Base-by-base conservation (phyloP, 306 rosid species). In the Elaeagnus macrophylla region DNA sequence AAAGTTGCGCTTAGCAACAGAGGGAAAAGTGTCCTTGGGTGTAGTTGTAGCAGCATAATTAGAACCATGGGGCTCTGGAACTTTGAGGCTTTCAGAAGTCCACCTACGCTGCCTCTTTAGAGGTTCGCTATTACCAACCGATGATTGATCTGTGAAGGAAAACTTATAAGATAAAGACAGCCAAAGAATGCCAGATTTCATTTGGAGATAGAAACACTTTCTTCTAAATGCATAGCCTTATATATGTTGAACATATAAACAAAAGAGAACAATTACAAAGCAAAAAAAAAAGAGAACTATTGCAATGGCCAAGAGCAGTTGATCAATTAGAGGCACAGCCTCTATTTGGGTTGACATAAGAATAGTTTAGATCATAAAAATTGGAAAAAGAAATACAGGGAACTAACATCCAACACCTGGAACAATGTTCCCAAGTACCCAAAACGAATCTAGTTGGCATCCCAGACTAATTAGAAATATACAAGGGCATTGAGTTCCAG, bases 31-130 rank as follows among this genome's bases (percentile, higher is more conserved):
- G 41, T 82, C 81, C 77, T 71, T 93, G 54, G 89, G 83, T 1
- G 79, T 84, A 48, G 75, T 71, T 5, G 67, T 64, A 51, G 79
- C 56, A 58, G 82, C 74, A 61, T 69, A 74, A 47, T 57, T 62
- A 58, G 86, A 48, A 55, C 68, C 71, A 57, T 77, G 85, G 3
- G 79, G 73, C 70, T 83, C 88, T 40, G 83, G 67, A 59, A 76
- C 77, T 72, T 84, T 84, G 41, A 70, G 54, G 59, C 57, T 60
- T 59, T 84, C 99, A 68, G 79, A 38, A 59, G 74, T 84, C 99
- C 99, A 93, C 78, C 88, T 78, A 10, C 99, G 93, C 63, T 79
- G 90, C 85, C 96, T 82, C 79, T 93, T 93, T 39, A 70, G 46
- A 44, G 95, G 86, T 74, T 93, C 96, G 64, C 25, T 79, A 69